phyloP scores from a whole-genome alignment of 768 basidiomycete species.

The Panaeolus cyanescens region DNA sequence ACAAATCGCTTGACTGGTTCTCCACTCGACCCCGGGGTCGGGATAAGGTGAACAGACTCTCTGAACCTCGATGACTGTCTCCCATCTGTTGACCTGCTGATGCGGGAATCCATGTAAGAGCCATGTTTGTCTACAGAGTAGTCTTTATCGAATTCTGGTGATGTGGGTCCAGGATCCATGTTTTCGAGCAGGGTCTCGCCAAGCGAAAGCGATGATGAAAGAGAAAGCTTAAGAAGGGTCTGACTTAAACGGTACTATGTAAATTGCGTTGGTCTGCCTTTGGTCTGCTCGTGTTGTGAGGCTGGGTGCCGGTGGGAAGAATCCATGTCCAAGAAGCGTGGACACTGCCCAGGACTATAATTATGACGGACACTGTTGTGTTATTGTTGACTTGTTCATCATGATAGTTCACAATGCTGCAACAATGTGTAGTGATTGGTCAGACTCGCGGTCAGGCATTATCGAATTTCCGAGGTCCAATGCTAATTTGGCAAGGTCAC shows the following conservation, averaged over 20 bases:
- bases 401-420: too few species aligned
- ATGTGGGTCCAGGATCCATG: background rate
- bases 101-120: background rate
- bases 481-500: too few species aligned
- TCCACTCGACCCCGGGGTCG: slow-evolving; percentile 36
- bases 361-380: too few species aligned
- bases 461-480: too few species aligned
- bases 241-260: background rate
- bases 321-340: too few species aligned
- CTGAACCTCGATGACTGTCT: slow-evolving; percentile 35
- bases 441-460: too few species aligned
- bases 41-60: slow-evolving; percentile 51
- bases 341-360: too few species aligned
- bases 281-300: background rate
- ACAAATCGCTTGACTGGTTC: slow-evolving; percentile 47
- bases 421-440: too few species aligned
- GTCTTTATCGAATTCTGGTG: background rate
- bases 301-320: background rate
- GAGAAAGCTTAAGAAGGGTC: background rate
- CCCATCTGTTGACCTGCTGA: too few species aligned
- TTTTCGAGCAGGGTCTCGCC: background rate
- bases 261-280: too few species aligned
- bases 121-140: too few species aligned
- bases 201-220: background rate
- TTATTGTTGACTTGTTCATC: too few species aligned